Evolutionary conservation across 2,329 filamentous ascomycete species (phyloP).

Genomic region (Basipetospora chlamydospora): DNA sequence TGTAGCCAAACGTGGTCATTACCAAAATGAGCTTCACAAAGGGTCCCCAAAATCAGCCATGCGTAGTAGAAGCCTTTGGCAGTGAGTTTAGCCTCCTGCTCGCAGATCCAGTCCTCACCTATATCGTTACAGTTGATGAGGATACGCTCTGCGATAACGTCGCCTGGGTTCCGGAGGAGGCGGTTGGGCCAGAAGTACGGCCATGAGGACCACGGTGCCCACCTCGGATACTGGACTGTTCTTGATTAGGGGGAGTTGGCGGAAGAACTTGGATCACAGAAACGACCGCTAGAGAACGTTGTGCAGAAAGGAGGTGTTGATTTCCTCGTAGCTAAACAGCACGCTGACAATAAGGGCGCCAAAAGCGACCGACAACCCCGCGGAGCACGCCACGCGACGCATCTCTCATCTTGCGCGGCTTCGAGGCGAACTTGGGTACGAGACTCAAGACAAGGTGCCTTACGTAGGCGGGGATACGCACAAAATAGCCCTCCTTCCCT

Average conservation of each 20-base stretch:
- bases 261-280: constrained; percentile 41
- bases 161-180: constrained; percentile 37
- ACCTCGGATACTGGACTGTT: constrained; percentile 40
- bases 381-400: constrained; percentile 39
- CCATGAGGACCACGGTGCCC: constrained; percentile 37
- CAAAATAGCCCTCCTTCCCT: constrained; percentile 48
- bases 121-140: constrained; percentile 35
- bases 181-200: constrained; percentile 41
- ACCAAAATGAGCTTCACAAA: constrained; percentile 39
- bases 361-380: constrained; percentile 45
- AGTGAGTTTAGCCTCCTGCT: constrained; percentile 23
- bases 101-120: constrained; percentile 30
- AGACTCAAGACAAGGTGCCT: constrained; percentile 34
- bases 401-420: constrained; percentile 44
- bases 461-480: constrained; percentile 45
- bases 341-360: constrained; percentile 48
- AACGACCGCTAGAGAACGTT: constrained; percentile 42
- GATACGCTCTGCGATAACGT: constrained; percentile 39
- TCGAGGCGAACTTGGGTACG: constrained; percentile 43
- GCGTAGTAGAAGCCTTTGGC: constrained; percentile 27
- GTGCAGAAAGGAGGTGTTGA: constrained; percentile 43
- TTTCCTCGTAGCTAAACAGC: constrained; percentile 46
- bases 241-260: constrained; percentile 35
- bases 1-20: constrained; percentile 43
- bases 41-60: constrained; percentile 36